Evolutionary conservation across 805 yeast genomes (phyloP), one percentile per base, ranked within the genome.

Genomic region (Ogataea haglerorum): DNA sequence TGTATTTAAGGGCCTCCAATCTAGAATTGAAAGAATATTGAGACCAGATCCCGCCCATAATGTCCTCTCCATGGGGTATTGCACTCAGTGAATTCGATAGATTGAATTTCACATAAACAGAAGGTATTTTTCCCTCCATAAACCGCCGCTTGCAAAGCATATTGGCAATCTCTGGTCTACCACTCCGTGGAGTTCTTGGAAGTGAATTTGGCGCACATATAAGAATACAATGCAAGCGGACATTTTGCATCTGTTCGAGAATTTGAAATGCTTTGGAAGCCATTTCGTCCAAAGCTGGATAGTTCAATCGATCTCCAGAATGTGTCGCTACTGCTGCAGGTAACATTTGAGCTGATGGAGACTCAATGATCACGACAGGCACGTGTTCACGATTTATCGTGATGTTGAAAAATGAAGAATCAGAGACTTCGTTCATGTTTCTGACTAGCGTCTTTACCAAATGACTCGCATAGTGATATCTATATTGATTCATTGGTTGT

Each of bases 161-260:
- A 52, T 90, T 93, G 0, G 98, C 98, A 47, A 93, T 84, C 52
- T 93, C 98, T 15, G 87, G 71, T 7, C 96, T 82, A 16, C 96
- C 96, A 60, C 86, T 80, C 51, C 93, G 69, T 54, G 80, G 69
- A 23, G 95, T 82, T 56, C 95, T 76, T 3, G 99, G 96, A 18
- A 93, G 67, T 0, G 89, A 72, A 43, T 86, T 86, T 17, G 85
- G 82, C 18, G 87, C 83, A 1, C 91, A 83, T 2, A 90, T 81
- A 46, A 88, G 56, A 2, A 90, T 81, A 60, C 96, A 89, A 56
- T 82, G 85, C 2, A 90, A 78, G 23, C 93, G 73, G 35, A 93
- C 80, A 43, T 75, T 75, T 57, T 93, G 97, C 49, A 69, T 73
- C 49, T 72, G 69, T 38, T 68, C 71, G 33, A 81, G 53, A 5